Evolutionary conservation across 306 rosid genomes (phyloP), one percentile per base, ranked within the genome.

Genomic region (Cucurbita maxima): DNA sequence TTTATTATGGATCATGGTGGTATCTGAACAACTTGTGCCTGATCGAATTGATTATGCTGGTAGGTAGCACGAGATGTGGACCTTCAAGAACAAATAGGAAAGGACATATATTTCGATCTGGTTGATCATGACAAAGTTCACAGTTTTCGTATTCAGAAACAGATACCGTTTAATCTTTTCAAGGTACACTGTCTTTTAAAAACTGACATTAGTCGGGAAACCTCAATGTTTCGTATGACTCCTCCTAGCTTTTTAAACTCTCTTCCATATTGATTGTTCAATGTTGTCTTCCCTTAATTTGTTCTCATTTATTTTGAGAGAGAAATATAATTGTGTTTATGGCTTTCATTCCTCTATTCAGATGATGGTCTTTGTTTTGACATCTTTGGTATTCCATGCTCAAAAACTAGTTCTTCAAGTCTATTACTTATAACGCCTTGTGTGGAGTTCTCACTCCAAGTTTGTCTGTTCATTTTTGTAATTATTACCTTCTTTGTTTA

Each of bases 41-140:
- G 58, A 63, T 68, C 63, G 6, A 57, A 38, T 58, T 62, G 9
- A 59, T 76, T 63, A 59, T 75, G 80, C 66, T 67, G 74, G 5
- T 81, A 93, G 98, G 96, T 90, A 78, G 94, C 97, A 67, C 83
- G 96, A 44, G 98, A 93, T 76, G 88, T 72, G 58, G 98, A 93
- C 80, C 88, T 93, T 47, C 70, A 16, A 37, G 88, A 88, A 52
- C 98, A 93, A 79, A 90, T 90, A 54, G 98, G 98, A 55, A 90
- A 80, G 73, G 86, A 83, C 74, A 84, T 84, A 81, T 90, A 86
- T 83, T 93, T 93, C 66, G 98, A 90, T 80, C 96, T 93, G 41
- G 98, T 93, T 76, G 94, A 93, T 82, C 97, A 90, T 87, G 97
- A 93, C 72, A 93, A 88, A 88, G 97, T 93, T 78, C 87, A 58